Base-by-base conservation (phyloP, 2,329 filamentous ascomycete genomes). In the Colletotrichum shisoi region DNA sequence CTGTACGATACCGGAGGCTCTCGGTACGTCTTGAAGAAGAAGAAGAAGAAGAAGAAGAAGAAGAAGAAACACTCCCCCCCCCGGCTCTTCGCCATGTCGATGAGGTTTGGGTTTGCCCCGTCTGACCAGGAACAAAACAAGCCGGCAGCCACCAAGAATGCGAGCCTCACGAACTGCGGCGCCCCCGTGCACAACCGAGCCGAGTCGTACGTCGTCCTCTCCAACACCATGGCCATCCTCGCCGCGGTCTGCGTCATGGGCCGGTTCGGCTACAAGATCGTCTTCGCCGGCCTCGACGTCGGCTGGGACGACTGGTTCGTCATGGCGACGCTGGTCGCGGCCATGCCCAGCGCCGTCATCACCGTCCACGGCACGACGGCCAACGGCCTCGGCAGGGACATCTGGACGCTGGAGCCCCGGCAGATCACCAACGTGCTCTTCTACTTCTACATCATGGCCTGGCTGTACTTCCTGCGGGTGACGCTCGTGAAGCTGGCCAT, bases 401-500 rank as follows among this genome's bases (percentile, higher is more conserved):
- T 84, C 17, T 84, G 82, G 82, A 80, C 80, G 3, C 69, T 84
- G 7, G 66, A 73, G 1, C 73, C 75, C 1, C 72, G 76, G 1
- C 66, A 76, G 19, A 77, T 85, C 57, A 81, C 79, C 44, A 72
- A 73, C 0, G 79, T 82, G 45, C 69, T 79, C 4, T 72, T 75
- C 34, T 77, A 74, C 70, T 77, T 81, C 21, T 83, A 80, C 68
- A 72, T 76, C 60, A 75, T 76, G 68, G 75, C 74, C 11, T 65
- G 72, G 51, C 51, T 83, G n/a, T 83, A 84, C 72, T 83, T 83
- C 69, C 54, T 74, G 1, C 73, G 79, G n/a, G 71, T 81, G 5
- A 72, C 78, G 12, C 73, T 82, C 44, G 76, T 82, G 42, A 83
- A 84, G 69, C 71, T 83, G 7, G 79, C 82, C 6, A 77, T 86